Evolutionary conservation across 2,329 filamentous ascomycete genomes (phyloP).

Genomic region (Mollisiaceae sp.): DNA sequence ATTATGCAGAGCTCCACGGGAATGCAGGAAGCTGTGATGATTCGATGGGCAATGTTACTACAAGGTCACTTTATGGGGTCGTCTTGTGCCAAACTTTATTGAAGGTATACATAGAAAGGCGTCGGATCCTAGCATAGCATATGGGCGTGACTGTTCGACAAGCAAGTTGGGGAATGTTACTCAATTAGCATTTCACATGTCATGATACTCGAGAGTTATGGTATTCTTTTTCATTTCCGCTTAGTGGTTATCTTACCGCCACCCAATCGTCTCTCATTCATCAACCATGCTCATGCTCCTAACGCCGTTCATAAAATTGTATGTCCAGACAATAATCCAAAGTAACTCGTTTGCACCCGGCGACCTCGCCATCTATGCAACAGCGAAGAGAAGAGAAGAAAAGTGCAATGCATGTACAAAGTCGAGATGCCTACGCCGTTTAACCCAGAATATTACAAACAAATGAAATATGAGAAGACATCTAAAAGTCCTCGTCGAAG

Average conservation of each 20-base stretch:
- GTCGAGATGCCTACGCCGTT: conserved; percentile 29
- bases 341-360: conserved; percentile 35
- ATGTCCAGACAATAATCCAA: conserved; percentile 28
- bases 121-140: conserved; percentile 19
- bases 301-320: conserved; percentile 36
- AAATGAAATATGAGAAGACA: conserved; percentile 30
- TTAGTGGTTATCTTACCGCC: conserved; percentile 26
- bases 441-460: conserved; percentile 21
- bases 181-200: background rate
- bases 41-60: no score
- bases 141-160: background rate
- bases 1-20: no score
- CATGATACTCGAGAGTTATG: background rate
- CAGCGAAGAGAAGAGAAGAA: conserved; percentile 31
- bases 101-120: conserved; percentile 21
- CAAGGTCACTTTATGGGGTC: background rate
- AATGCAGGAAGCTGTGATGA: no score
- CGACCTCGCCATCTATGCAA: conserved; percentile 41
- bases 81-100: background rate
- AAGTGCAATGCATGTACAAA: conserved; percentile 35
- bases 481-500: conserved; percentile 97
- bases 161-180: background rate
- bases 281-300: conserved; percentile 31
- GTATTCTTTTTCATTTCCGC: conserved; percentile 26
- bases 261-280: conserved; percentile 26